phyloP scores from a whole-genome alignment of 2,329 filamentous ascomycete species.

The Colletotrichum destructivum region DNA sequence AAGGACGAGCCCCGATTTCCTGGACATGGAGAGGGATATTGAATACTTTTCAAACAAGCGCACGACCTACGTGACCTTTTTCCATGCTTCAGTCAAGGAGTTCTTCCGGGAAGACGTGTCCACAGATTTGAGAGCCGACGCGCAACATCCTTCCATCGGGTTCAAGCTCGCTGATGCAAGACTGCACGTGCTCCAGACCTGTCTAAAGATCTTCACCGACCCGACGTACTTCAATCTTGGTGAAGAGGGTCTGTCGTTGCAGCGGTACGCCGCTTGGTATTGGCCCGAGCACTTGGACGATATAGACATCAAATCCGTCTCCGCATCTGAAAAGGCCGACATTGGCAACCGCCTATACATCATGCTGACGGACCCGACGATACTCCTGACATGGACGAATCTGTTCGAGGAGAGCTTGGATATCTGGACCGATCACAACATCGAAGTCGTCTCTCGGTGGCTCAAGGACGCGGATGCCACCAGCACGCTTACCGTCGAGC shows the following conservation, averaged over 20 bases:
- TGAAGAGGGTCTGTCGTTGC: constrained; percentile 43
- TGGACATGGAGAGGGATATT: constrained; percentile 52
- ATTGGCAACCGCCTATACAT: constrained; percentile 53
- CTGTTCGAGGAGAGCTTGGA: constrained; percentile 60
- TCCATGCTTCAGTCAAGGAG: constrained; percentile 56
- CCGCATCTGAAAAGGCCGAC: constrained; percentile 49
- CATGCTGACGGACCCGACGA: constrained; percentile 56
- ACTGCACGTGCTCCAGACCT: constrained; percentile 56
- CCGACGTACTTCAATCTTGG: constrained; percentile 36
- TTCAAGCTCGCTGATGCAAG: constrained; percentile 54
- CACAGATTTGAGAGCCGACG: constrained; percentile 38
- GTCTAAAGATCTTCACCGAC: constrained; percentile 58
- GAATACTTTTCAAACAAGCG: constrained; percentile 60
- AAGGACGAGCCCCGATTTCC: constrained; percentile 48
- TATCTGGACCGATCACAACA: constrained; percentile 57
- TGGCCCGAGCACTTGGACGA: constrained; percentile 60
- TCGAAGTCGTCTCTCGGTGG: constrained; percentile 54
- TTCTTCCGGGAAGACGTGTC: constrained; percentile 56
- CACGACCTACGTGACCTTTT: constrained; percentile 57
- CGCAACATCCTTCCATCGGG: constrained; percentile 48
- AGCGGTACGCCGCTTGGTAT: constrained; percentile 60
- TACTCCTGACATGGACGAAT: constrained; percentile 58
- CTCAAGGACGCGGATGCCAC: constrained; percentile 53
- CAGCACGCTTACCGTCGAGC: constrained; percentile 49
- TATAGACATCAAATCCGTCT: constrained; percentile 50